Conservation (phyloP, 108 stramenopile genomes). For the Licmophora abbreviata region DNA sequence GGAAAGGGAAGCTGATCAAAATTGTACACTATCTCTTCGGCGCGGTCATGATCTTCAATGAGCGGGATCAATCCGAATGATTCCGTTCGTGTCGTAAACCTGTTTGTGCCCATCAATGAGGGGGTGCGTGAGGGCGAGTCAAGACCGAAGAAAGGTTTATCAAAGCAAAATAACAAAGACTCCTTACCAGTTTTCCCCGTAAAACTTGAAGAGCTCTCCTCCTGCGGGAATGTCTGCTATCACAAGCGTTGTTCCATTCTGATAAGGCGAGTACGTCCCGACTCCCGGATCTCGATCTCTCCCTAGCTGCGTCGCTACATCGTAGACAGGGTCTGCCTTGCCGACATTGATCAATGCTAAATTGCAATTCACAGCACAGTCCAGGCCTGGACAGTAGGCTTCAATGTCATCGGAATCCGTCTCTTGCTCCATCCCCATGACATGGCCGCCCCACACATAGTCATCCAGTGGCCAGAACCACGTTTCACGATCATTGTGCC, state of each 20-base stretch:
- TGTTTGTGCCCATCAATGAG: too few relatives aligned
- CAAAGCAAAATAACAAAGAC: too few relatives aligned
- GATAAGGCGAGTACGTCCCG: slow-evolving; percentile 30
- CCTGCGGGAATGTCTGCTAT: slow-evolving; percentile 43
- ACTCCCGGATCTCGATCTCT: slow-evolving; percentile 26
- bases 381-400: slow-evolving; percentile 11
- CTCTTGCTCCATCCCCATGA: slow-evolving; percentile 7
- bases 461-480: slow-evolving; percentile 18
- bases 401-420: slow-evolving; percentile 9
- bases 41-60: not conserved
- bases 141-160: too few relatives aligned
- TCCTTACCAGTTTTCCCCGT: slow-evolving; percentile 56
- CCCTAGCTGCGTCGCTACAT: slow-evolving; percentile 7
- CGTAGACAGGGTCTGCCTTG: slow-evolving; percentile 3
- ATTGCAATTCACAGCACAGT: slow-evolving; percentile 20
- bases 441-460: slow-evolving; percentile 38
- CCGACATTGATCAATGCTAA: slow-evolving; percentile 21
- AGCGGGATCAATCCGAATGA: not conserved
- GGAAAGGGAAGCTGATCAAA: not conserved
- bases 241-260: slow-evolving; percentile 19
- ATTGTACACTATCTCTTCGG: not conserved
- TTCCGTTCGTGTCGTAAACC: not conserved
- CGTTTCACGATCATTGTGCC: slow-evolving; percentile 27
- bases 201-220: slow-evolving; percentile 47
- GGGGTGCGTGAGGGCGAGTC: too few relatives aligned